phyloP scores from a whole-genome alignment of 306 rosid genomes.

The Vigna radiata region DNA sequence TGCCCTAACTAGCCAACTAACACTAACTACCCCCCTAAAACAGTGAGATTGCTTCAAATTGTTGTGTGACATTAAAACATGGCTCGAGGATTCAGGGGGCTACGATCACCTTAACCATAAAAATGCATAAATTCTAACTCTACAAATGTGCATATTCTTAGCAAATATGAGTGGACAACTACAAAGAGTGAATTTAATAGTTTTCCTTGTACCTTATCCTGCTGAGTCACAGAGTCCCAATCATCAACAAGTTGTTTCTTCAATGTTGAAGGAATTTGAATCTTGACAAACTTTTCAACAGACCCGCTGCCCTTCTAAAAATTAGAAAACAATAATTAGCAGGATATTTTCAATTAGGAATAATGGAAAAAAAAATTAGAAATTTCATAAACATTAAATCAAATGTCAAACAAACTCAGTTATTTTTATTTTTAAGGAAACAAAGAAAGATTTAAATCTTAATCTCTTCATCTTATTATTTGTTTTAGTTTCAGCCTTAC shows the following conservation, averaged over 20 bases:
- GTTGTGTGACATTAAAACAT: neutral
- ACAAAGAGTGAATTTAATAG: too few species aligned
- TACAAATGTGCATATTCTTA: too few species aligned
- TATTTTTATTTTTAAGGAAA: slow-evolving; percentile 19
- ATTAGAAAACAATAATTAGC: too few species aligned
- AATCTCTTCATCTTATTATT: slow-evolving; percentile 27
- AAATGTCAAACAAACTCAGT: slow-evolving; percentile 21
- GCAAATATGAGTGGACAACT: too few species aligned
- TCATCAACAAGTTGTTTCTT: too few species aligned
- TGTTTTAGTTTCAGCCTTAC: slow-evolving; percentile 5
- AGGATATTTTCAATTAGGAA: too few species aligned
- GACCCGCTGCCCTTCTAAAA: too few species aligned
- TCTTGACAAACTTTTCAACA: too few species aligned
- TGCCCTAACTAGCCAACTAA: neutral
- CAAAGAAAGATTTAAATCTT: slow-evolving; percentile 22
- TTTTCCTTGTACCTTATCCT: too few species aligned
- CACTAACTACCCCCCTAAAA: neutral
- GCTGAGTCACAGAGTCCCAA: too few species aligned
- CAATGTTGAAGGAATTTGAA: too few species aligned
- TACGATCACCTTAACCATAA: slow-evolving; percentile 21
- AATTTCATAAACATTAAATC: slow-evolving; percentile 30
- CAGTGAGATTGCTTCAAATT: slow-evolving; percentile 25
- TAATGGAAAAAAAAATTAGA: too few species aligned
- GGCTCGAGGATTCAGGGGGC: neutral
- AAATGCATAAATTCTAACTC: slow-evolving; percentile 17